Conservation (phyloP, 2,329 filamentous ascomycete species). For the Arthrobotrys entomopaga region DNA sequence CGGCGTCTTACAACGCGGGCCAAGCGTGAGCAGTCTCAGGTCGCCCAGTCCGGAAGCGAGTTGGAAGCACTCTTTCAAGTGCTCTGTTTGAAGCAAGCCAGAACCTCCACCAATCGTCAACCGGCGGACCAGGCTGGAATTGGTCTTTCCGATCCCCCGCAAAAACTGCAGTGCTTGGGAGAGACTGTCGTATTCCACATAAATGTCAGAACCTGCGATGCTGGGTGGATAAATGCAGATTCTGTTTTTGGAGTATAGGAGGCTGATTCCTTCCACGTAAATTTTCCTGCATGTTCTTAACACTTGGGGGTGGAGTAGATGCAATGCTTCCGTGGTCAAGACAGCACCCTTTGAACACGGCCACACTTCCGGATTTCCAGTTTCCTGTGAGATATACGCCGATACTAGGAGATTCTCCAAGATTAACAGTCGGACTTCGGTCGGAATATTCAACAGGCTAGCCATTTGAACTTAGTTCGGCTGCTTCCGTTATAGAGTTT, state of each 20-base stretch:
- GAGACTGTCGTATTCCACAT: constrained; percentile 30
- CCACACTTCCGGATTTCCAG: constrained; percentile 45
- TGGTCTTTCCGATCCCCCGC: constrained; percentile 39
- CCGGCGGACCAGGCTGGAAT: constrained; percentile 43
- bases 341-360: constrained; percentile 26
- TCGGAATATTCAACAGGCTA: constrained; percentile 27
- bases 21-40: constrained; percentile 39
- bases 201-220: background rate
- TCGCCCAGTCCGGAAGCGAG: constrained; percentile 36
- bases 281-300: constrained; percentile 45
- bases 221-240: constrained; percentile 36
- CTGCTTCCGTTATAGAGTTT: background rate
- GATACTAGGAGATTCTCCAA: constrained; percentile 46
- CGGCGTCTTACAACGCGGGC: constrained; percentile 51
- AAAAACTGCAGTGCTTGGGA: constrained; percentile 38
- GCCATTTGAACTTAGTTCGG: constrained; percentile 16
- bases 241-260: constrained; percentile 48
- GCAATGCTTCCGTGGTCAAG: constrained; percentile 23
- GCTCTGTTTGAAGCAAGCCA: constrained; percentile 35
- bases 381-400: constrained; percentile 27
- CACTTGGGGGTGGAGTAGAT: constrained; percentile 35
- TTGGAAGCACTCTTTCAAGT: constrained; percentile 40
- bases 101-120: constrained; percentile 49
- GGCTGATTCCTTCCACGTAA: constrained; percentile 31
- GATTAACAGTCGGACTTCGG: constrained; percentile 46